A percentile compares a stretch with the other conserved stretches of the same genome.
Evolutionary conservation across 2,329 filamentous ascomycete species (phyloP).

Genomic region (Hymenoscyphus fructigenus): DNA sequence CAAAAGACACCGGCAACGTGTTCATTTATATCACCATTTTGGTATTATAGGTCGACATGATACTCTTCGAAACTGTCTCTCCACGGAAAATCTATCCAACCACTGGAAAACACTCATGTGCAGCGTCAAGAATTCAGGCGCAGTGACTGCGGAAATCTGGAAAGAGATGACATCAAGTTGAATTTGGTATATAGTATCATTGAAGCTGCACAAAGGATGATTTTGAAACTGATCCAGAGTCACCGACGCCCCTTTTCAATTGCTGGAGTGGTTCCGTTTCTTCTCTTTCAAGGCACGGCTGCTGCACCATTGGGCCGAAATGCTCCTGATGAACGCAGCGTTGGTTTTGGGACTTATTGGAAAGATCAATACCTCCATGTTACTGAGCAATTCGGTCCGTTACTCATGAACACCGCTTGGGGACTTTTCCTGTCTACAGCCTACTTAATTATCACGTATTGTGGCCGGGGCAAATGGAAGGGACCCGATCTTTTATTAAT

Average conservation of each 20-base stretch:
- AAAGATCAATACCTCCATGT: neutral
- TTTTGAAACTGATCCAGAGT: neutral
- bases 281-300: neutral
- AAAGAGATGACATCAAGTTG: too few relatives aligned
- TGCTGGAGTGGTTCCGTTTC: neutral
- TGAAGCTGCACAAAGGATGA: neutral
- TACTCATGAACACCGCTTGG: neutral
- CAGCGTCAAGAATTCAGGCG: too few relatives aligned
- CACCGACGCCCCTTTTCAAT: neutral
- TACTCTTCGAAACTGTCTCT: too few relatives aligned
- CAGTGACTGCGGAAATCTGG: too few relatives aligned
- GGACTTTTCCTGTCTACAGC: neutral
- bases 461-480: constrained; percentile 3
- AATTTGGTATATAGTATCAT: too few relatives aligned
- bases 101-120: too few relatives aligned
- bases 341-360: neutral
- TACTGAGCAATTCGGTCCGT: neutral
- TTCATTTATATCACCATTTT: too few relatives aligned
- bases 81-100: too few relatives aligned
- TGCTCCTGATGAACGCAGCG: neutral
- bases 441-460: constrained; percentile 1
- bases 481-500: neutral
- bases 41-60: too few relatives aligned
- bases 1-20: too few relatives aligned
- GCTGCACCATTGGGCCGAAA: neutral